A percentile compares a stretch with the other conserved stretches of the same genome.
Conservation (phyloP, 768 basidiomycete species). For the Psilocybe cubensis region DNA sequence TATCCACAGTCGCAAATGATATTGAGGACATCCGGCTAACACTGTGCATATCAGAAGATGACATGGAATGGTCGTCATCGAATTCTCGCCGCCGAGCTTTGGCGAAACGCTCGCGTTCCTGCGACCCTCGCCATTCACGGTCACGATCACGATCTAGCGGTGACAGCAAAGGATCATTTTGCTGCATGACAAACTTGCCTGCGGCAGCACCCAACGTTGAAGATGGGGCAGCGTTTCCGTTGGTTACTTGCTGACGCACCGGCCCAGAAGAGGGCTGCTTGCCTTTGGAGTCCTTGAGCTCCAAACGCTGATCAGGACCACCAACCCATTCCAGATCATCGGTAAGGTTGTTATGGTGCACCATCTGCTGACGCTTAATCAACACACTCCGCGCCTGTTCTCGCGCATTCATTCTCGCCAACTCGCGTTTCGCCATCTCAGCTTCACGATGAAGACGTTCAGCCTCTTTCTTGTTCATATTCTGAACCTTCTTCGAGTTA, state of each 20-base stretch:
- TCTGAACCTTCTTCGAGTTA: conserved; percentile 65
- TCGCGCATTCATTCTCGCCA: conserved; percentile 72
- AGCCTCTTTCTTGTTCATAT: conserved; percentile 72
- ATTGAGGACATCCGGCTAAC: conserved; percentile 74
- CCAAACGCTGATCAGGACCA: conserved; percentile 47
- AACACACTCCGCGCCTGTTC: conserved; percentile 94
- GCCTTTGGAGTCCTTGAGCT: conserved; percentile 47
- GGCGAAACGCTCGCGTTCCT: conserved; percentile 53
- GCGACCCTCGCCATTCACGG: conserved; percentile 56
- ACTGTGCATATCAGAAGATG: conserved; percentile 84
- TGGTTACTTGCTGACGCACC: conserved; percentile 57
- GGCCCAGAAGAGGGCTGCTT: conserved; percentile 65
- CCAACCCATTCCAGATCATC: conserved; percentile 69
- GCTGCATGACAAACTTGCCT: conserved; percentile 48
- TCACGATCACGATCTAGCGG: conserved; percentile 35
- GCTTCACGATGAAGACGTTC: conserved; percentile 79
- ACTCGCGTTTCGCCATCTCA: conserved; percentile 81
- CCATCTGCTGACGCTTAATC: conserved; percentile 82
- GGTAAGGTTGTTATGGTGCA: conserved; percentile 56
- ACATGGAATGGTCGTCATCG: conserved; percentile 92
- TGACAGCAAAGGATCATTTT: conserved; percentile 25
- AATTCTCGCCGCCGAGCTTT: conserved; percentile 84
- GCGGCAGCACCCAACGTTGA: conserved; percentile 65
- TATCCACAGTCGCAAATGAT: conserved; percentile 84
- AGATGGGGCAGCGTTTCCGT: conserved; percentile 40